Percentiles rank a stretch among this genome's conserved stretches.
phyloP scores from a whole-genome alignment of 2,329 filamentous ascomycete genomes.

The Fusarium sp. region DNA sequence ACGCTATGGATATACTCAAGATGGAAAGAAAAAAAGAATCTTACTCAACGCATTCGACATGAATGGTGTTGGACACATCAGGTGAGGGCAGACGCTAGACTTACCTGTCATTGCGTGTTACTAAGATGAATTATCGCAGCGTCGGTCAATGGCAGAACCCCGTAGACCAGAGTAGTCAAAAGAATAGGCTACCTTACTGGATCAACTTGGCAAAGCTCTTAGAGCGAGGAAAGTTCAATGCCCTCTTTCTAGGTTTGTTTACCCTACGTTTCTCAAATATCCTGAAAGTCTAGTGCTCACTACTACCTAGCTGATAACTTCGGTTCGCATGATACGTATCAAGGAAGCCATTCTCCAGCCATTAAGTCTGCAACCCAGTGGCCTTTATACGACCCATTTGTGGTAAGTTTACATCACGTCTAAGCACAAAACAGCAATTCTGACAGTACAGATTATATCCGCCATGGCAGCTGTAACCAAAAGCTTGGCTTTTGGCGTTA shows the following conservation, averaged over 20 bases:
- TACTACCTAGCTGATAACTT: slow-evolving; percentile 6
- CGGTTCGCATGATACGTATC: slow-evolving; percentile 8
- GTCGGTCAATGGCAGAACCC: not conserved
- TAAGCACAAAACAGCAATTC: no score
- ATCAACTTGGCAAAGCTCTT: slow-evolving; percentile 28
- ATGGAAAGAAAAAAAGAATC: no score
- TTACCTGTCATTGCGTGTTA: no score
- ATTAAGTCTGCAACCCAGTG: slow-evolving; percentile 16
- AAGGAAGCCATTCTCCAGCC: slow-evolving; percentile 10
- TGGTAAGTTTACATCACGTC: no score
- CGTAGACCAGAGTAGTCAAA: slow-evolving; percentile 7
- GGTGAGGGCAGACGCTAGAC: no score
- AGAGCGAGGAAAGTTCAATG: slow-evolving; percentile 27
- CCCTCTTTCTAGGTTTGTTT: slow-evolving; percentile 12
- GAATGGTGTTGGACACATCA: no score
- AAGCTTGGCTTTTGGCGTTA: slow-evolving; percentile 28
- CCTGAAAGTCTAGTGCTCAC: not conserved
- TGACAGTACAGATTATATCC: slow-evolving; percentile 2
- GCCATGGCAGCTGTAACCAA: slow-evolving; percentile 64
- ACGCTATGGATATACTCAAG: no score
- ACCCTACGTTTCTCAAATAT: no score
- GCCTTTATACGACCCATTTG: no score
- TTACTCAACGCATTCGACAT: no score
- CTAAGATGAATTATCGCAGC: no score
- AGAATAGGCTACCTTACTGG: slow-evolving; percentile 28